Evolutionary conservation across 106 monocot genomes (phyloP), one percentile per base, ranked within the genome.

Genomic region (Chionographis japonica): DNA sequence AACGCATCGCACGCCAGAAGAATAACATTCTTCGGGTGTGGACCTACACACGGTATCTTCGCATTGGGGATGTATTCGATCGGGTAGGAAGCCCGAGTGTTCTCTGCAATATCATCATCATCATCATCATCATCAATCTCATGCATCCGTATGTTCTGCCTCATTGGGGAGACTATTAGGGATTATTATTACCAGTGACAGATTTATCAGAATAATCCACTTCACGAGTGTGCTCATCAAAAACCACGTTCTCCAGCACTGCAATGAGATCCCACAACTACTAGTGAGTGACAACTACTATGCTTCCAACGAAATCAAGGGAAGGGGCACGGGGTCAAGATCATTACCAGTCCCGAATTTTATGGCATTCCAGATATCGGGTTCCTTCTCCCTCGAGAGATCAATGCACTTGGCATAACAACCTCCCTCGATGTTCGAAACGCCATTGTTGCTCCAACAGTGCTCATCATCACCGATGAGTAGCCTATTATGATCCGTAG

Each of bases 41-140:
- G 94, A 15, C 85, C 94, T 14, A 95, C 91, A 58, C 94, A 95
- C 18, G 94, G 94, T 62, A 95, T 77, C 65, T 91, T 91, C 12
- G 94, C 94, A 59, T 95, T 95, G 3, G 94, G 94, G 52, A 95
- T 95, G 77, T 91, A 91, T 50, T 95, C 94, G 3, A 95, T 95
- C 2, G 94, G 94, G 72, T 95, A 95, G 56, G 94, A 63, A 61
- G 94, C 94, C 11, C 94, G 70, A n/a, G 94, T 95, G 72, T 95
- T 95, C 78, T 95, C 94, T 91, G 82, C 40, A 56, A 6, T 60
- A 54, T 20, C 70, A 4, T 58, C n/a, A n/a, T n/a, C n/a, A n/a
- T n/a, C n/a, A n/a, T n/a, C n/a, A n/a, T n/a, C n/a, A n/a, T n/a
- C 8, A 72, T 37, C 2, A 38, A 56, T 52, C 1, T 3, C 43